Conservation (phyloP, 371 early-diverging fungal genomes). For the Rhizopus sp. region DNA sequence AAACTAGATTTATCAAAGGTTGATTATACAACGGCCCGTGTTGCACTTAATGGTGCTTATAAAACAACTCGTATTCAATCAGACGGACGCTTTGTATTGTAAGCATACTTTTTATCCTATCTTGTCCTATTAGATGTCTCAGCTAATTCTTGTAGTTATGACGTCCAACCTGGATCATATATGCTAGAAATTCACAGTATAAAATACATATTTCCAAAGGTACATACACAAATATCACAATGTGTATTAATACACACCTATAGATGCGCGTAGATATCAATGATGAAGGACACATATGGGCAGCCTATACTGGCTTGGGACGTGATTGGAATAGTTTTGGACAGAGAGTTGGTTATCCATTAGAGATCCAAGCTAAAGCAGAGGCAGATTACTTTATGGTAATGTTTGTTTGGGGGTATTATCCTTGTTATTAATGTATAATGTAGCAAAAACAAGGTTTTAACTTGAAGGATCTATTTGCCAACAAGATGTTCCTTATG, state of each 20-base stretch:
- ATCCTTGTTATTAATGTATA: not conserved
- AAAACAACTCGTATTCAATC: conserved; percentile 14
- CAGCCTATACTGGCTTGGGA: conserved; percentile 39
- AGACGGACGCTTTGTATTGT: conserved; percentile 27
- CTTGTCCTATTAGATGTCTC: not conserved
- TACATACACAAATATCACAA: conserved; percentile 9
- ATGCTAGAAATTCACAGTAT: conserved; percentile 48
- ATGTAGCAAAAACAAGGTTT: conserved; percentile 48
- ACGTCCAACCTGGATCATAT: conserved; percentile 46
- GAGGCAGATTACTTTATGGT: conserved; percentile 52
- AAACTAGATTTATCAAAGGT: conserved; percentile 19
- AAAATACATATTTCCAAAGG: conserved; percentile 48
- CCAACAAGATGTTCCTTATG: conserved; percentile 57
- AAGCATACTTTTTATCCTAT: not conserved
- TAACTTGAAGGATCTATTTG: conserved; percentile 45
- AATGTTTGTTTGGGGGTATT: conserved; percentile 5
- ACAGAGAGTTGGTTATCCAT: conserved; percentile 35
- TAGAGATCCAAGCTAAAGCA: conserved; percentile 45
- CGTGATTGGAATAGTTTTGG: conserved; percentile 43
- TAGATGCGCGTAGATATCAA: conserved; percentile 50
- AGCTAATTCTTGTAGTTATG: conserved; percentile 14
- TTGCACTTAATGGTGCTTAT: conserved; percentile 13
- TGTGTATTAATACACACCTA: not conserved
- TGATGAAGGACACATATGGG: conserved; percentile 29
- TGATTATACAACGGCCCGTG: conserved; percentile 17